A percentile compares a stretch with the other conserved stretches of the same genome.
phyloP scores from a whole-genome alignment of 176 grass and related monocot genomes.

The Rhynchospora breviuscula region DNA sequence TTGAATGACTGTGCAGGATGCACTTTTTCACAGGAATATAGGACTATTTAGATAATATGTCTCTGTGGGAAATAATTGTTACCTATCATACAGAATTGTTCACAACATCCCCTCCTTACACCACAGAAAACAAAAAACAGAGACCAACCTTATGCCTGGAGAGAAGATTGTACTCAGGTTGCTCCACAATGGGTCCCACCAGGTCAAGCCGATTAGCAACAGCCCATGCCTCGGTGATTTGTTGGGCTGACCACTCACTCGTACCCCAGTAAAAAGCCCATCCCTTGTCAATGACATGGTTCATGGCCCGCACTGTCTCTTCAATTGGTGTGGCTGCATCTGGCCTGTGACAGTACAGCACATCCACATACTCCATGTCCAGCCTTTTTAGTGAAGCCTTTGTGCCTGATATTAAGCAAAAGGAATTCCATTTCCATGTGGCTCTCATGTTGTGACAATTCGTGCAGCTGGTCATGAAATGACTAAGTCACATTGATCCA shows the following conservation, averaged over 20 bases:
- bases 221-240: conserved; percentile 82
- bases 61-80: not conserved
- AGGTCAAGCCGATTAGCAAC: conserved; percentile 78
- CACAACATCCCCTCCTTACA: not conserved
- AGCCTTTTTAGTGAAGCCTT: conserved; percentile 57
- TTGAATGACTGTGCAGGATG: not conserved
- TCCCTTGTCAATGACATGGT: conserved; percentile 83
- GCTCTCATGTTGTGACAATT: not conserved
- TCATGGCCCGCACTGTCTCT: conserved; percentile 92
- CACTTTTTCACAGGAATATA: not conserved
- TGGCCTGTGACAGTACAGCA: conserved; percentile 80
- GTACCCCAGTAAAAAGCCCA: conserved; percentile 99
- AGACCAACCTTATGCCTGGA: conserved; percentile 71
- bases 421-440: conserved; percentile 12
- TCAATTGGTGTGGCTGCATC: conserved; percentile 75
- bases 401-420: conserved; percentile 30
- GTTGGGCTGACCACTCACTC: conserved; percentile 84
- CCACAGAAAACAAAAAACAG: not conserved
- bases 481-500: not conserved
- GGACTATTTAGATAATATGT: not conserved
- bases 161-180: conserved; percentile 98
- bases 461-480: not conserved
- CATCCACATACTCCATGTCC: conserved; percentile 89
- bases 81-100: not conserved
- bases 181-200: conserved; percentile 86